Evolutionary conservation across 1,284 basidiomycete genomes (phyloP).

Genomic region (Tremellales sp.): DNA sequence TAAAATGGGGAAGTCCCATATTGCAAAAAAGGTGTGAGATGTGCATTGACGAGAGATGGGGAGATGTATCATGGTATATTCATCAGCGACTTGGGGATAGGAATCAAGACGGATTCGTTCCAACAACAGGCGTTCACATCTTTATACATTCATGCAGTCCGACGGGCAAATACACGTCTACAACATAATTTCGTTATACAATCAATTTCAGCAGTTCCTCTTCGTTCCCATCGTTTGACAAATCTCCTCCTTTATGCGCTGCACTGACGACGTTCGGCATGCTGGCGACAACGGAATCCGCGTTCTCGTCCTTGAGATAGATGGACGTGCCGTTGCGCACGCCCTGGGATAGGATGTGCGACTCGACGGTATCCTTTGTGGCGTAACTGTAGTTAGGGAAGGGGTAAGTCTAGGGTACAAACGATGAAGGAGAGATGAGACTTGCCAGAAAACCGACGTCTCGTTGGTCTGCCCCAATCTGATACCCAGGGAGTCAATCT

Average conservation of each 20-base stretch:
- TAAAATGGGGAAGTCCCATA: too few relatives aligned
- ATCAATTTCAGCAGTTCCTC: slow-evolving; percentile 30
- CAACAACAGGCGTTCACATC: too few relatives aligned
- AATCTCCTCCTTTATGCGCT: slow-evolving; percentile 41
- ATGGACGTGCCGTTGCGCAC: slow-evolving; percentile 45
- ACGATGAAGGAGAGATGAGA: neutral
- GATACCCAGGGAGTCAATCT: neutral
- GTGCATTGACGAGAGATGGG: too few relatives aligned
- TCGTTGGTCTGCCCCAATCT: slow-evolving; percentile 39
- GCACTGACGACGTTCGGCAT: slow-evolving; percentile 41
- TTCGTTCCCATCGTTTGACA: slow-evolving; percentile 27
- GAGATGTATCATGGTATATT: too few relatives aligned
- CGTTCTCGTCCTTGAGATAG: slow-evolving; percentile 35
- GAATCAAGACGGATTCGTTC: too few relatives aligned
- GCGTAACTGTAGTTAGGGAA: slow-evolving; percentile 39
- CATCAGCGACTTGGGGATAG: too few relatives aligned
- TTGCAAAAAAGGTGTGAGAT: too few relatives aligned
- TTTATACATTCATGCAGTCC: neutral
- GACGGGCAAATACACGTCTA: neutral
- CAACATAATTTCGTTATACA: neutral
- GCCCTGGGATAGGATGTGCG: slow-evolving; percentile 39
- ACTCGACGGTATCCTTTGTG: slow-evolving; percentile 45
- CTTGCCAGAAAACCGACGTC: slow-evolving; percentile 46
- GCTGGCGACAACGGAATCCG: slow-evolving; percentile 22
- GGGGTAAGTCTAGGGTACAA: neutral